phyloP scores from a whole-genome alignment of 1,139 yeast species.

The Candida labiduridarum region DNA sequence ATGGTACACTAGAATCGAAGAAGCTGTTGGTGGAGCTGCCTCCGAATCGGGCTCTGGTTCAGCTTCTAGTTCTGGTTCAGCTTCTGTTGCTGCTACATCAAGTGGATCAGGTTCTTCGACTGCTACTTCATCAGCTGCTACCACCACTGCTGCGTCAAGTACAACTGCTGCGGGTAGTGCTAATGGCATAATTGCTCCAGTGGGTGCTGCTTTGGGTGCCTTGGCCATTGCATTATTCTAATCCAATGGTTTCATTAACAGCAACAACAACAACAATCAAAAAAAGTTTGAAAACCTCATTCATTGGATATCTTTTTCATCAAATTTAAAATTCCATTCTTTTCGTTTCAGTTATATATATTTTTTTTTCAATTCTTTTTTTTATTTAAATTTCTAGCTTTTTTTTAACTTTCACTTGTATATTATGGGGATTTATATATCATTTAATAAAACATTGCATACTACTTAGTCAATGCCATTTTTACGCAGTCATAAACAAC shows the following conservation, averaged over 20 bases:
- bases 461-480: background rate
- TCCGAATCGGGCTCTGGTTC: conserved; percentile 15
- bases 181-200: conserved; percentile 26
- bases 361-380: background rate
- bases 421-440: conserved; percentile 1
- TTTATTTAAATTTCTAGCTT: background rate
- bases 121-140: conserved; percentile 12
- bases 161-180: conserved; percentile 17
- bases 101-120: conserved; percentile 1
- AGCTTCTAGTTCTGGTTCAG: conserved; percentile 2
- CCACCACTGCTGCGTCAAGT: conserved; percentile 9
- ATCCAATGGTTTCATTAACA: conserved; percentile 21
- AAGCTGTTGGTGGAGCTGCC: conserved; percentile 16
- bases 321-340: background rate
- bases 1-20: conserved; percentile 41
- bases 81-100: background rate
- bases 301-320: background rate
- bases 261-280: background rate
- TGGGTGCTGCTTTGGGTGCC: conserved; percentile 40
- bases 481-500: conserved; percentile 35
- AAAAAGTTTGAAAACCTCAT: background rate
- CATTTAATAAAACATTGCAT: conserved; percentile 1
- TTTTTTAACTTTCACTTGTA: background rate
- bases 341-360: background rate
- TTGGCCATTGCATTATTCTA: conserved; percentile 39